Percentiles rank a stretch among this genome's conserved stretches.
Conservation (phyloP, 805 yeast species). For the Sugiyamaella valdiviana region DNA sequence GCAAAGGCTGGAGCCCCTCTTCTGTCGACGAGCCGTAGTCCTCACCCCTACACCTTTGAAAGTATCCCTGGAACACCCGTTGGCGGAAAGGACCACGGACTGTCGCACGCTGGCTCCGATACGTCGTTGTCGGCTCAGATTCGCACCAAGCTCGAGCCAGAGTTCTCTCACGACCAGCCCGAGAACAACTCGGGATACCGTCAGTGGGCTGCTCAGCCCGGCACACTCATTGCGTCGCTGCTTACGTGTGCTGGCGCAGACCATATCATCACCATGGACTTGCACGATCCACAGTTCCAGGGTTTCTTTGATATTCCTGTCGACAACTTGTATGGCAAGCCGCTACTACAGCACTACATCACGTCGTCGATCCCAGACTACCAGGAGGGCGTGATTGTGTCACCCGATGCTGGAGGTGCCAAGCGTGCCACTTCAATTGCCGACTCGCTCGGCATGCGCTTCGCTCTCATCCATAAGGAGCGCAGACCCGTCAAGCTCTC, state of each 20-base stretch:
- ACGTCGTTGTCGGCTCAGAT: background rate
- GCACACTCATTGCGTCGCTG: conserved; percentile 83
- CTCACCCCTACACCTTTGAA: conserved; percentile 39
- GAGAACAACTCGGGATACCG: conserved; percentile 61
- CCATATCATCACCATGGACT: conserved; percentile 93
- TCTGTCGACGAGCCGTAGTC: conserved; percentile 12
- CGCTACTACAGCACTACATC: conserved; percentile 80
- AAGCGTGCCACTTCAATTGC: conserved; percentile 94
- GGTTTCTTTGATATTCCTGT: conserved; percentile 97
- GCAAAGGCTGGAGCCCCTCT: conserved; percentile 71
- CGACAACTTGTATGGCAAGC: conserved; percentile 86
- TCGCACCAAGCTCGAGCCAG: background rate
- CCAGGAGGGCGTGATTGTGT: conserved; percentile 80
- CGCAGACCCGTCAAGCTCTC: conserved; percentile 41
- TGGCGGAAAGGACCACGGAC: conserved; percentile 3
- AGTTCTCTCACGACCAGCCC: background rate
- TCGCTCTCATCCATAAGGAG: conserved; percentile 95
- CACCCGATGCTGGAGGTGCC: conserved; percentile 99
- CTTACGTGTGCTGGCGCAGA: conserved; percentile 92
- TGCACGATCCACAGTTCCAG: conserved; percentile 96
- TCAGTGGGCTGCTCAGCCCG: conserved; percentile 94
- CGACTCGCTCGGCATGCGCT: conserved; percentile 77
- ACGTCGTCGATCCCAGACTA: conserved; percentile 69
- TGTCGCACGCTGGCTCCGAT: background rate
- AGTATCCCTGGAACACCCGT: conserved; percentile 50